phyloP scores from a whole-genome alignment of 2,329 filamentous ascomycete species.

The Cucurbitaria berberidis region DNA sequence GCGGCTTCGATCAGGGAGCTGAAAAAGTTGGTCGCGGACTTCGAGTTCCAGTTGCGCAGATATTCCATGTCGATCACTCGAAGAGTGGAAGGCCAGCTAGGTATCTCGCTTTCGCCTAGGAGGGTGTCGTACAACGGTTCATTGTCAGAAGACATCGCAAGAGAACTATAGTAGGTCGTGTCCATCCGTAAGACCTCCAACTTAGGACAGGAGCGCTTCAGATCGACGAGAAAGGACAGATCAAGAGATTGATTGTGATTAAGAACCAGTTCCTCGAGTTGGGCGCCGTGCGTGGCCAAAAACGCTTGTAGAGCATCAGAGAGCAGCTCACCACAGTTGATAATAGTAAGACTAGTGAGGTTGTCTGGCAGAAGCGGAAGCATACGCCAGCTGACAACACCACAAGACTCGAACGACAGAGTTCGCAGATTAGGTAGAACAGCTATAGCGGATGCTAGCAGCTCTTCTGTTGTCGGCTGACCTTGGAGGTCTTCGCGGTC shows the following conservation, averaged over 20 bases:
- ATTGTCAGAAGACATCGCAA: slow-evolving; percentile 71
- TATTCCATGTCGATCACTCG: slow-evolving; percentile 76
- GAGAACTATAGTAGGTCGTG: slow-evolving; percentile 75
- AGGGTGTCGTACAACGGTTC: slow-evolving; percentile 76
- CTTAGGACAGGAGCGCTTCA: slow-evolving; percentile 72
- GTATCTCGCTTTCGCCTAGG: slow-evolving; percentile 67
- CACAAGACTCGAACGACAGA: slow-evolving; percentile 77
- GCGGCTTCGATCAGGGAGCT: slow-evolving; percentile 77
- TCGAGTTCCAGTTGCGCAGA: slow-evolving; percentile 74
- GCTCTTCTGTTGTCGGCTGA: slow-evolving; percentile 49
- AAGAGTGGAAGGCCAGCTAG: slow-evolving; percentile 78
- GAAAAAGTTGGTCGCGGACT: slow-evolving; percentile 78
- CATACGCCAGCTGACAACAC: slow-evolving; percentile 70
- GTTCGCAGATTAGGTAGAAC: slow-evolving; percentile 69
- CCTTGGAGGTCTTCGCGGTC: slow-evolving; percentile 18
- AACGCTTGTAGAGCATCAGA: slow-evolving; percentile 70
- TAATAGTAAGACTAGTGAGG: slow-evolving; percentile 72
- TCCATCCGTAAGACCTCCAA: slow-evolving; percentile 78
- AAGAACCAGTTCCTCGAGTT: slow-evolving; percentile 71
- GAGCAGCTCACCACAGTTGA: slow-evolving; percentile 78
- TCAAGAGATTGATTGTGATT: slow-evolving; percentile 81
- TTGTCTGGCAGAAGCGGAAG: slow-evolving; percentile 71
- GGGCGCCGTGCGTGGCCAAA: slow-evolving; percentile 68
- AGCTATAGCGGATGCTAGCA: slow-evolving; percentile 57
- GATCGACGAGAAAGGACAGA: slow-evolving; percentile 71